Evolutionary conservation across 306 rosid genomes (phyloP).

Genomic region (Acacia crassicarpa): DNA sequence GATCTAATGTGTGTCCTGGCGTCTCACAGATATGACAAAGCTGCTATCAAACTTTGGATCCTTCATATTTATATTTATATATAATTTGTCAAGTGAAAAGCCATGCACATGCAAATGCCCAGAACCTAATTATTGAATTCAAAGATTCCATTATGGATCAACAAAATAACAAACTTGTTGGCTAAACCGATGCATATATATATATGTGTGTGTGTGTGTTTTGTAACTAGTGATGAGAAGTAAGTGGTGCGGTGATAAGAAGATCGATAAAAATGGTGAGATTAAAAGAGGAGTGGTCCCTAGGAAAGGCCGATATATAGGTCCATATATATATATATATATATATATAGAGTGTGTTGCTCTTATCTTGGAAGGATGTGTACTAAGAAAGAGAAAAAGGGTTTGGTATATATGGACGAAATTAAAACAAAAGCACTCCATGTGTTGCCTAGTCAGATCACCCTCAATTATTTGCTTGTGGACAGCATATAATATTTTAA

Average conservation of each 20-base stretch:
- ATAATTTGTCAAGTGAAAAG: too few species aligned
- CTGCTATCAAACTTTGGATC: too few species aligned
- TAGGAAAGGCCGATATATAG: neutral
- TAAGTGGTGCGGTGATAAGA: neutral
- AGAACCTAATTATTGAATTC: too few species aligned
- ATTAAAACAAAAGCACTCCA: neutral
- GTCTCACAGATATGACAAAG: too few species aligned
- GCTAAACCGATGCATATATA: neutral
- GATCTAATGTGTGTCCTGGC: too few species aligned
- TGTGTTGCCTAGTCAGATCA: neutral
- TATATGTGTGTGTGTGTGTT: too few species aligned
- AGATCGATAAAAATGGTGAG: neutral
- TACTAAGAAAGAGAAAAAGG: neutral
- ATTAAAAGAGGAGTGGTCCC: neutral
- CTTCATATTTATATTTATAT: too few species aligned
- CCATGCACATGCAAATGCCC: too few species aligned
- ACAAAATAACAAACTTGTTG: neutral
- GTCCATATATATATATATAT: neutral
- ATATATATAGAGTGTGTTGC: neutral
- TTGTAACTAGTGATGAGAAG: neutral
- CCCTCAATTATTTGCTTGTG: neutral
- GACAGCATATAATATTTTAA: neutral
- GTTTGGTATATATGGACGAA: neutral
- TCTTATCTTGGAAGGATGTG: neutral
- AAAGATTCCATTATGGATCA: too few species aligned